Conservation (phyloP, 1,284 basidiomycete genomes). For the Rhodotorula sp. region DNA sequence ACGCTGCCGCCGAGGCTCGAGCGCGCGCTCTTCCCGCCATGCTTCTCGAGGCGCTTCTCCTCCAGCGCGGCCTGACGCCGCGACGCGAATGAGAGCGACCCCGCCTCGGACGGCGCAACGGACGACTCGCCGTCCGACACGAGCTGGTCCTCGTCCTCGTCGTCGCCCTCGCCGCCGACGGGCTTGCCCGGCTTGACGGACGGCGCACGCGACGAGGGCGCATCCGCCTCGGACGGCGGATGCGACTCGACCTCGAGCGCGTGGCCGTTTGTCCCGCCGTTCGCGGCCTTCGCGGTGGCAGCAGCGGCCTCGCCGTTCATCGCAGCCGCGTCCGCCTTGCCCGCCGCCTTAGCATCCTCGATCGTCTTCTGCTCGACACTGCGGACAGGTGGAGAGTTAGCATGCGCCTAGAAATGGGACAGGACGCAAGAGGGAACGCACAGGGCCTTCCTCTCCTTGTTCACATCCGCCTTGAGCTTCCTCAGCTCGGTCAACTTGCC, state of each 20-base stretch:
- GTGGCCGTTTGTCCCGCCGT: neutral
- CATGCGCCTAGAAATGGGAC: neutral
- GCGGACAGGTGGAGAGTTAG: neutral
- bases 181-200: constrained; percentile 10
- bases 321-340: neutral
- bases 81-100: constrained; percentile 20
- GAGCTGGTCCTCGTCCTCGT: constrained; percentile 57
- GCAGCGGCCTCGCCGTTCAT: neutral
- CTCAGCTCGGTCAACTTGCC: constrained; percentile 83
- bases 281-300: neutral
- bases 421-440: constrained; percentile 56
- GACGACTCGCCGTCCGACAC: constrained; percentile 30
- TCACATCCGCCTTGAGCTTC: constrained; percentile 94
- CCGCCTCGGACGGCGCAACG: constrained; percentile 29
- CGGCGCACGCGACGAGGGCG: neutral
- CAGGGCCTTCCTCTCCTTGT: constrained; percentile 81
- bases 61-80: constrained; percentile 45
- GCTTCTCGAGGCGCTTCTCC: constrained; percentile 50
- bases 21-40: constrained; percentile 56
- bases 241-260: neutral
- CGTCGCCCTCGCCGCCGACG: constrained; percentile 52
- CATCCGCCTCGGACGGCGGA: neutral
- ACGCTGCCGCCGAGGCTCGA: constrained; percentile 55
- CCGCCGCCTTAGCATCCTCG: constrained; percentile 55
- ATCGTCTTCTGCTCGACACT: constrained; percentile 72